Percentiles rank a stretch among this genome's conserved stretches.
These are phyloP conservation scores for Suillus clintonianus DNA, from an alignment of 768 basidiomycete genomes.

Conservation along the genomic window DNA sequence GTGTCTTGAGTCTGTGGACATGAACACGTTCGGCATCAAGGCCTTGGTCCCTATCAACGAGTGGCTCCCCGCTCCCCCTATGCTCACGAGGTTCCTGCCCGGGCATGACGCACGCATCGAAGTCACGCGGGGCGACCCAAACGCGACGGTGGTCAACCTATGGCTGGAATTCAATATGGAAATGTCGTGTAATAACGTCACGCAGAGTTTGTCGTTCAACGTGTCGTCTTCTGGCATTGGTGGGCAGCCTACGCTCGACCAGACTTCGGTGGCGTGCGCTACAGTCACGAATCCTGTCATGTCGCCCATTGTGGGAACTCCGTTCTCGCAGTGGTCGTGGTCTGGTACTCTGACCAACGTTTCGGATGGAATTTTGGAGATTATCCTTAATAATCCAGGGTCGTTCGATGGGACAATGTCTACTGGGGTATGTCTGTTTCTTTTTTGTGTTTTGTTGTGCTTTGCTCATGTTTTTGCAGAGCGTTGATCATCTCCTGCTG, in stretches of 20 bases:
- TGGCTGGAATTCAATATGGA: slow-evolving; percentile 73
- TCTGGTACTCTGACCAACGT: slow-evolving; percentile 71
- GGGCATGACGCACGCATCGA: slow-evolving; percentile 83
- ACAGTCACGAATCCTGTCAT: slow-evolving; percentile 49
- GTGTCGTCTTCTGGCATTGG: slow-evolving; percentile 71
- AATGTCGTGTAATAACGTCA: slow-evolving; percentile 78
- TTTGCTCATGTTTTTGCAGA: slow-evolving; percentile 35
- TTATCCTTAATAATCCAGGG: slow-evolving; percentile 62
- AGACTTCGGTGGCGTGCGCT: slow-evolving; percentile 46
- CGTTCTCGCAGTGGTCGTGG: slow-evolving; percentile 70
- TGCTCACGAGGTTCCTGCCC: slow-evolving; percentile 77
- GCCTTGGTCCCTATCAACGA: slow-evolving; percentile 66
- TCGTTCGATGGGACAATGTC: slow-evolving; percentile 41
- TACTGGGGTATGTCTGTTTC: slow-evolving; percentile 50
- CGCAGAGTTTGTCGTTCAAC: slow-evolving; percentile 60
- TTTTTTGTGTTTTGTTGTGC: slow-evolving; percentile 4
- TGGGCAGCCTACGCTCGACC: slow-evolving; percentile 52
- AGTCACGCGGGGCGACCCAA: slow-evolving; percentile 40
- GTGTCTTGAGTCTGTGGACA: slow-evolving; percentile 64
- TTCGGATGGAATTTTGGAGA: slow-evolving; percentile 80
- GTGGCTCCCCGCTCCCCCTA: slow-evolving; percentile 74
- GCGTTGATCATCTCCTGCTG: slow-evolving; percentile 75
- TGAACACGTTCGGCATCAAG: slow-evolving; percentile 82
- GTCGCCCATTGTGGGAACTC: slow-evolving; percentile 52
- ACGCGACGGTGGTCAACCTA: slow-evolving; percentile 61